These are phyloP conservation scores for Ceratocystis eucalypticola DNA, from an alignment of 2,329 filamentous ascomycete species.

Conservation along the genomic window DNA sequence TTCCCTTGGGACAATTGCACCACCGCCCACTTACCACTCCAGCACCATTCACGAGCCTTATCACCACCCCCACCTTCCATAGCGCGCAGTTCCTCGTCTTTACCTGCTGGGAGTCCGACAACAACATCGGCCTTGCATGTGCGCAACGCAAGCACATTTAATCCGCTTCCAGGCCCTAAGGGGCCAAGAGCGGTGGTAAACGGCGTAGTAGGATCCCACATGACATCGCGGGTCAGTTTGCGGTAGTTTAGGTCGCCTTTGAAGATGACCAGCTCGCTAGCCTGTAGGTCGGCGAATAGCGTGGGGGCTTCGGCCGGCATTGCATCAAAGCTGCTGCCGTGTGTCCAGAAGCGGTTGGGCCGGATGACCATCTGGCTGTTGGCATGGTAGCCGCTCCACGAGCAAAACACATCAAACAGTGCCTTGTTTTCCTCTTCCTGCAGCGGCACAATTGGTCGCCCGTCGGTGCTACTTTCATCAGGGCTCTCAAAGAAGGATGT, in stretches of 20 bases:
- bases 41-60: constrained; percentile 73
- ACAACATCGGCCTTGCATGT: constrained; percentile 97
- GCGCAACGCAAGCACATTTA: constrained; percentile 74
- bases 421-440: constrained; percentile 53
- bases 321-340: constrained; percentile 76
- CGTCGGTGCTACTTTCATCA: constrained; percentile 42
- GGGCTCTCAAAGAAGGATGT: constrained; percentile 64
- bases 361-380: constrained; percentile 75
- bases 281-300: constrained; percentile 63
- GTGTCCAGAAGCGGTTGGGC: constrained; percentile 85
- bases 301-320: constrained; percentile 54
- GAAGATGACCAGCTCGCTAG: constrained; percentile 80
- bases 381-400: constrained; percentile 67
- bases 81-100: constrained; percentile 65
- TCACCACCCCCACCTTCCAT: constrained; percentile 56
- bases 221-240: constrained; percentile 74
- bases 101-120: constrained; percentile 67
- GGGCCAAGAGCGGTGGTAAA: constrained; percentile 78
- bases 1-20: constrained; percentile 51
- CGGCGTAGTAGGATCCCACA: constrained; percentile 77
- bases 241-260: constrained; percentile 97
- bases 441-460: constrained; percentile 33
- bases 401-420: constrained; percentile 62
- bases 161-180: constrained; percentile 63
- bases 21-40: constrained; percentile 95